Evolutionary conservation across 148 eudicot species (phyloP), one percentile per base, ranked within the genome.

Genomic region (Selenicereus undatus): DNA sequence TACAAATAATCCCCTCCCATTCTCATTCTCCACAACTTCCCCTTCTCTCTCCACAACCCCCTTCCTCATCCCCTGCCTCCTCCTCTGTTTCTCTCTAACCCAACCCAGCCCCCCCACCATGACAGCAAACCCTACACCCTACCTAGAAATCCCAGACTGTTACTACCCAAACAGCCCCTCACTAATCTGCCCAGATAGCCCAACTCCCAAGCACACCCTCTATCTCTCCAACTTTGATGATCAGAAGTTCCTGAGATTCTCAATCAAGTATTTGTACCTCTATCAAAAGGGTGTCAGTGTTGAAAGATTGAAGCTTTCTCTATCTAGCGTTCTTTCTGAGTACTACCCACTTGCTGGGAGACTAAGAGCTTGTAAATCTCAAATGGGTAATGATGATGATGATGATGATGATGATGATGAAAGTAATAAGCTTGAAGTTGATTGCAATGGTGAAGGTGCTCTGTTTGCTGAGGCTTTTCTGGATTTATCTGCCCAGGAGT

Each of bases 341-440:
- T 95, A 93, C 88, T 95, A 95, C 86, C 99, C 99, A 4, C 84
- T 95, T 65, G 98, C 99, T 0, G 99, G 99, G 74, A 86, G 99
- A 74, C 78, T 95, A 22, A 86, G 88, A 62, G 56, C 78, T 45
- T 10, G 52, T 39, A 39, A 39, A 39, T 13, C 36, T n/a, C 18
- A 8, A 4, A 3, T n/a, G 68, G 26, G 45, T 77, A 21, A 22
- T 42, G 68, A 76, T 42, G 24, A 73, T 80, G 21, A 42, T 54
- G 81, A 39, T 54, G 27, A 56, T 29, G 17, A 22, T 42, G 68
- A 76, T 42, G 24, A 54, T 16, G 11, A 26, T 75, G 85, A 88
- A 79, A 87, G 89, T 84, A 79, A 87, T 27, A 92, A 87, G 79
- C 91, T 95, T 76, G 90, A 90, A 73, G 90, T 95, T 39, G 98